Conservation (phyloP, 108 stramenopile species). For the Nannochloropsis salina region DNA sequence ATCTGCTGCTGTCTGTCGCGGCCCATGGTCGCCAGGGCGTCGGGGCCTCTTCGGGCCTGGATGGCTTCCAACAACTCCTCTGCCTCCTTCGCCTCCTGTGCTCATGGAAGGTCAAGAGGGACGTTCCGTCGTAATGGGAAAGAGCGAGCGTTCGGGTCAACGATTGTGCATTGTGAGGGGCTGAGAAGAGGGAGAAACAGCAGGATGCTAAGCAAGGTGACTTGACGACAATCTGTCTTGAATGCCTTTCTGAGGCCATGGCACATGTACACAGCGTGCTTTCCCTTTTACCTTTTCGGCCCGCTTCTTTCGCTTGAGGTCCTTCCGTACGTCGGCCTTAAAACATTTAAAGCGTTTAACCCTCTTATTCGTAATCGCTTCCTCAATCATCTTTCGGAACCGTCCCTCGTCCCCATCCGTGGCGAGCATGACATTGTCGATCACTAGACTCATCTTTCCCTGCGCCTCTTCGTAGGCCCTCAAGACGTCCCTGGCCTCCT, state of each 20-base stretch:
- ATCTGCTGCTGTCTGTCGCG: neutral
- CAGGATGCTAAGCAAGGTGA: neutral
- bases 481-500: slow-evolving; percentile 40
- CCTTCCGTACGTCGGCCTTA: slow-evolving; percentile 21
- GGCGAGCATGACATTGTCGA: slow-evolving; percentile 42
- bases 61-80: neutral
- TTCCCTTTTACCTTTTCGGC: slow-evolving; percentile 24
- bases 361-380: slow-evolving; percentile 22
- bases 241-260: neutral
- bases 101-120: neutral
- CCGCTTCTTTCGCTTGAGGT: slow-evolving; percentile 9
- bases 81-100: neutral
- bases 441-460: slow-evolving; percentile 36
- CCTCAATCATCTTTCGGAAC: slow-evolving; percentile 29
- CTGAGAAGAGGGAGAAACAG: neutral
- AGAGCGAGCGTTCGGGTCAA: too few species aligned
- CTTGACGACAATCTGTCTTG: neutral
- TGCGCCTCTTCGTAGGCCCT: slow-evolving; percentile 33
- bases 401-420: slow-evolving; percentile 36
- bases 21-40: neutral
- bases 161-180: neutral
- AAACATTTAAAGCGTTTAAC: slow-evolving; percentile 16
- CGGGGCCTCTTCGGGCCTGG: neutral
- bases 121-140: neutral
- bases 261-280: neutral